Conservation (phyloP, 129 eudicot species). For the Saposhnikovia divaricata region DNA sequence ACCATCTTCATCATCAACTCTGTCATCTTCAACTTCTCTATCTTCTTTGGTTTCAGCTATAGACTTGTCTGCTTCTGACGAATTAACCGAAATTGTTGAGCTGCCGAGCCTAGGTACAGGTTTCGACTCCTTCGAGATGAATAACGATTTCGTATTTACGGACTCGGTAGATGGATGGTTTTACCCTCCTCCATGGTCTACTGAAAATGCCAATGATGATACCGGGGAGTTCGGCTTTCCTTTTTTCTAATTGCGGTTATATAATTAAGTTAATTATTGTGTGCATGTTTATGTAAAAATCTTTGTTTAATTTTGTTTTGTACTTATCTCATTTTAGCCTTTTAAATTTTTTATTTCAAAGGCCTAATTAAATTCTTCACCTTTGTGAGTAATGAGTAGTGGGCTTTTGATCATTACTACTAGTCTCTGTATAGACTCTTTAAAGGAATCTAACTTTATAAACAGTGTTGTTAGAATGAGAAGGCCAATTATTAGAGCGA, state of each 20-base stretch:
- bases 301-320: conserved; percentile 1
- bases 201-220: conserved; percentile 16
- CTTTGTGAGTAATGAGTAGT: background rate
- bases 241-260: conserved; percentile 14
- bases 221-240: conserved; percentile 17
- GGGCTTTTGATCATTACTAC: background rate
- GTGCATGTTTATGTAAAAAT: background rate
- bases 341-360: conserved; percentile 22
- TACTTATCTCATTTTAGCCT: conserved; percentile 14
- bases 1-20: conserved; percentile 4
- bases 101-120: conserved; percentile 52
- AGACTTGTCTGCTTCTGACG: conserved; percentile 41
- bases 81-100: conserved; percentile 53
- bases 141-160: conserved; percentile 43
- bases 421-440: background rate
- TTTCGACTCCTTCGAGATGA: conserved; percentile 34
- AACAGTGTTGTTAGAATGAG: background rate
- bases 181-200: conserved; percentile 53
- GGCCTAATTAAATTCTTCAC: conserved; percentile 7
- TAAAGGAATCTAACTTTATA: background rate
- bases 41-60: conserved; percentile 20
- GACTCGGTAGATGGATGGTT: conserved; percentile 65
- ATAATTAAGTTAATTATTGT: background rate
- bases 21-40: background rate
- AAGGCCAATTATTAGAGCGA: too few species aligned